Percentiles rank a stretch among this genome's conserved stretches.
phyloP scores from a whole-genome alignment of 345 rosid genomes.

The Eucalyptus coolabah region DNA sequence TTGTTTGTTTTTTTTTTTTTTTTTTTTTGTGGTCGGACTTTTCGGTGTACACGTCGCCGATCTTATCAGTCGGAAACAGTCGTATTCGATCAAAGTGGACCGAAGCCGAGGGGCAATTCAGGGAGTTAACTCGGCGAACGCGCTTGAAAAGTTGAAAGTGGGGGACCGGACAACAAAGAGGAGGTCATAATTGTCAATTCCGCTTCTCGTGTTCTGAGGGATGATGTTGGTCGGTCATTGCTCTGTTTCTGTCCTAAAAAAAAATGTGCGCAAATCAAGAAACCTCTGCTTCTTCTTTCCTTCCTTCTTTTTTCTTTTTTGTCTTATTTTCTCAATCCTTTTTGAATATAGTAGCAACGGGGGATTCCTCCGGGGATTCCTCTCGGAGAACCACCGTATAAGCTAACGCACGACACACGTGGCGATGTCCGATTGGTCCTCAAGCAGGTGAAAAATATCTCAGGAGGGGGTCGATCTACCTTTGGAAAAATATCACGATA shows the following conservation, averaged over 20 bases:
- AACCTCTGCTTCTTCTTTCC: neutral
- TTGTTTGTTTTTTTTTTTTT: too few species aligned
- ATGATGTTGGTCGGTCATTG: neutral
- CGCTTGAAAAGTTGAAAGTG: neutral
- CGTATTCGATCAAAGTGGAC: neutral
- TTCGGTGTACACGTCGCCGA: neutral
- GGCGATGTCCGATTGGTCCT: neutral
- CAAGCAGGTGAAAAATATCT: neutral
- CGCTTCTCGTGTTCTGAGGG: neutral
- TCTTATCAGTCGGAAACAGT: neutral
- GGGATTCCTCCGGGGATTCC: neutral
- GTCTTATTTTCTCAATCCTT: neutral
- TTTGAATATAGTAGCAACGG: neutral
- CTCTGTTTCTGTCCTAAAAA: neutral
- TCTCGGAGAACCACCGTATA: neutral
- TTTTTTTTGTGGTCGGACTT: neutral
- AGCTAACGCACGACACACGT: neutral
- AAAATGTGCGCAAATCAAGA: neutral
- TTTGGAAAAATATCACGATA: neutral
- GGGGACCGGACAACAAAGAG: neutral
- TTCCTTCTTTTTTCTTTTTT: fast-evolving
- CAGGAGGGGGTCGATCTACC: neutral
- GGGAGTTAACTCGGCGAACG: neutral
- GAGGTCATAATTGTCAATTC: neutral
- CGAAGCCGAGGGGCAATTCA: neutral